These are phyloP conservation scores for Hirschioporus abietinus DNA, from an alignment of 768 basidiomycete genomes.

Conservation along the genomic window DNA sequence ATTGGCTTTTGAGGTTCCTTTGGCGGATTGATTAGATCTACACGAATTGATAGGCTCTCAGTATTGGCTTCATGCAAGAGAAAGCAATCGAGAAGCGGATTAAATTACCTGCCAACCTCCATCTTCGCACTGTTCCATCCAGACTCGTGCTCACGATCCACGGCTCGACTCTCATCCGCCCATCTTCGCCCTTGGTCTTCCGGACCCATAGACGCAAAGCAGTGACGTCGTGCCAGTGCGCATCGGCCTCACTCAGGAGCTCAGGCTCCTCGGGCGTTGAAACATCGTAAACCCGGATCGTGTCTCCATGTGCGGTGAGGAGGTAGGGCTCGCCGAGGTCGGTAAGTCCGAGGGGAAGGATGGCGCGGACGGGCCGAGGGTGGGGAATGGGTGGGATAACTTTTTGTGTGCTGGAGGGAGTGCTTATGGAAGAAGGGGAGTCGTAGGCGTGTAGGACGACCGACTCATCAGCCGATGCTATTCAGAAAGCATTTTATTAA, in stretches of 20 bases:
- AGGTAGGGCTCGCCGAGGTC: slow-evolving; percentile 67
- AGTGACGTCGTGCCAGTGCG: slow-evolving; percentile 87
- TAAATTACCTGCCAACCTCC: slow-evolving; percentile 62
- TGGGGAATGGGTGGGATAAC: slow-evolving; percentile 51
- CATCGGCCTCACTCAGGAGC: slow-evolving; percentile 69
- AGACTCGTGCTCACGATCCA: slow-evolving; percentile 83
- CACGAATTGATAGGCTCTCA: not conserved
- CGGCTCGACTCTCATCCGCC: slow-evolving; percentile 51
- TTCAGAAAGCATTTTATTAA: not conserved
- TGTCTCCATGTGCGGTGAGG: slow-evolving; percentile 80
- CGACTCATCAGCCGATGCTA: slow-evolving; percentile 89
- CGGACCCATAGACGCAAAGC: slow-evolving; percentile 70
- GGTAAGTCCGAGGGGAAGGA: slow-evolving; percentile 65
- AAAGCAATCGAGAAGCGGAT: slow-evolving; percentile 4
- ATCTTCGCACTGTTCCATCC: slow-evolving; percentile 83
- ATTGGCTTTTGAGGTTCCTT: slow-evolving; percentile 5
- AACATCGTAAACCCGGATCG: slow-evolving; percentile 76
- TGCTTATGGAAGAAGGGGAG: slow-evolving; percentile 17
- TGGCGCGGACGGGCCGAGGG: slow-evolving; percentile 59
- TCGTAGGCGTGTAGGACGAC: slow-evolving; percentile 56
- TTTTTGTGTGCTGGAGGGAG: slow-evolving; percentile 23
- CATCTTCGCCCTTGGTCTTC: slow-evolving; percentile 36
- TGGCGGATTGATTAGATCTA: slow-evolving; percentile 4
- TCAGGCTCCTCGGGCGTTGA: slow-evolving; percentile 63
- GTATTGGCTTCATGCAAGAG: slow-evolving; percentile 9